Conservation (phyloP, 371 early-diverging fungal species). For the Coemansia sp. region DNA sequence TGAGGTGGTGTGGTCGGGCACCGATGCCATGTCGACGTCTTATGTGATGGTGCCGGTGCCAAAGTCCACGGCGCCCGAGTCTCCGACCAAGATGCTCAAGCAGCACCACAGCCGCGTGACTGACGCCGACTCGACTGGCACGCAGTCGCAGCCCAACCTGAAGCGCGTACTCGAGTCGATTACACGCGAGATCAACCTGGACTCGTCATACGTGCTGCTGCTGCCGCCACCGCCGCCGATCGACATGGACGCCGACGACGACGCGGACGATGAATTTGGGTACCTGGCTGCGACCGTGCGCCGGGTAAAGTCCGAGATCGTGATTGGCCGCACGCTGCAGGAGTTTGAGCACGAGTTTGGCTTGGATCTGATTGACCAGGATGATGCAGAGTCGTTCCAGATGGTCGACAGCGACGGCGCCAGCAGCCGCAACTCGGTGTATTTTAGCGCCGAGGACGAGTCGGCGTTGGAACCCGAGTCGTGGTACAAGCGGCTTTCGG, state of each 20-base stretch:
- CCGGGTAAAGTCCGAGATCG: slow-evolving; percentile 42
- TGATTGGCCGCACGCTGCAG: slow-evolving; percentile 43
- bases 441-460: slow-evolving; percentile 49
- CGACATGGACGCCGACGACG: slow-evolving; percentile 20
- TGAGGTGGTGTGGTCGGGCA: slow-evolving; percentile 45
- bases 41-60: slow-evolving; percentile 50
- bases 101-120: slow-evolving; percentile 25
- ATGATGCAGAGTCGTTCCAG: slow-evolving; percentile 46
- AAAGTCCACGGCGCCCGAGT: slow-evolving; percentile 34
- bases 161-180: slow-evolving; percentile 49
- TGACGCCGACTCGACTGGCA: slow-evolving; percentile 35
- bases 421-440: slow-evolving; percentile 46
- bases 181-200: slow-evolving; percentile 48
- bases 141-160: slow-evolving; percentile 48
- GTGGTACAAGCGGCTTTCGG: slow-evolving; percentile 41
- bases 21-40: slow-evolving; percentile 43
- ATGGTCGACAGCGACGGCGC: slow-evolving; percentile 40
- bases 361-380: slow-evolving; percentile 18
- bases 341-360: slow-evolving; percentile 48
- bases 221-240: slow-evolving; percentile 48
- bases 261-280: slow-evolving; percentile 47
- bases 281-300: slow-evolving; percentile 33
- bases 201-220: slow-evolving; percentile 46
- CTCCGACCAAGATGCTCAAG: slow-evolving; percentile 46
- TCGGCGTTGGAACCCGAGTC: slow-evolving; percentile 22